Conservation (phyloP, 495 filamentous ascomycete genomes). For the Penicillium angulare region DNA sequence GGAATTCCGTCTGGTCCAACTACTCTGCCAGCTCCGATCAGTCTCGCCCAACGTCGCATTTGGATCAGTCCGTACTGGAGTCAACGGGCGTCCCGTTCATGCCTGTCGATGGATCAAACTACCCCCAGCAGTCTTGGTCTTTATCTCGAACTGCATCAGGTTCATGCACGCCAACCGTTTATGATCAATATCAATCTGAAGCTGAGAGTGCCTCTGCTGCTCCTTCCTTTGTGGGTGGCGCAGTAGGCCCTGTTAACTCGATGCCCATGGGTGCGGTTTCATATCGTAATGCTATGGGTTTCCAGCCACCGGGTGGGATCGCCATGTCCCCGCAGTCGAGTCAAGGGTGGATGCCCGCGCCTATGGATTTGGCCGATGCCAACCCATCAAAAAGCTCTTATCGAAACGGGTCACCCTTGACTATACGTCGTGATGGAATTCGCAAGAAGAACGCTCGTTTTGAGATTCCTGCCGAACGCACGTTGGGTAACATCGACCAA, state of each 20-base stretch:
- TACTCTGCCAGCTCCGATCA: slow-evolving; percentile 52
- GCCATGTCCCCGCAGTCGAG: slow-evolving; percentile 62
- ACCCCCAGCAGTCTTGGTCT: slow-evolving; percentile 39
- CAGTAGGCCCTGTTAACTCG: slow-evolving; percentile 48
- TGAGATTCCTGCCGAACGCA: slow-evolving; percentile 93
- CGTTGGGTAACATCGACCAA: slow-evolving; percentile 90
- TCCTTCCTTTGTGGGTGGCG: slow-evolving; percentile 51
- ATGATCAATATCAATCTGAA: slow-evolving; percentile 64
- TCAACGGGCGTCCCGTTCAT: slow-evolving; percentile 52
- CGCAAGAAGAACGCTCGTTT: slow-evolving; percentile 99
- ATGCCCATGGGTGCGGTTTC: slow-evolving; percentile 48
- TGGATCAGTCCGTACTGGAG: slow-evolving; percentile 36
- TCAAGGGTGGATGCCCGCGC: slow-evolving; percentile 61
- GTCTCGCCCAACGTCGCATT: slow-evolving; percentile 40
- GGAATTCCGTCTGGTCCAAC: slow-evolving; percentile 72
- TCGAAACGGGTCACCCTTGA: slow-evolving; percentile 76
- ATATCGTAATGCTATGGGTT: slow-evolving; percentile 39
- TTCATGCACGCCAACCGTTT: slow-evolving; percentile 60
- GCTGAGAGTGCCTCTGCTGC: slow-evolving; percentile 57
- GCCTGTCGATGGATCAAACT: slow-evolving; percentile 54
- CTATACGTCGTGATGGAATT: slow-evolving; percentile 80
- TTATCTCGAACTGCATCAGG: slow-evolving; percentile 46
- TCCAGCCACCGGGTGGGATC: slow-evolving; percentile 42
- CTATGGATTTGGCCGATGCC: slow-evolving; percentile 58
- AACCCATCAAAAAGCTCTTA: slow-evolving; percentile 75